Evolutionary conservation across 2,329 filamentous ascomycete genomes (phyloP).

Genomic region (Rhinocladiella similis): DNA sequence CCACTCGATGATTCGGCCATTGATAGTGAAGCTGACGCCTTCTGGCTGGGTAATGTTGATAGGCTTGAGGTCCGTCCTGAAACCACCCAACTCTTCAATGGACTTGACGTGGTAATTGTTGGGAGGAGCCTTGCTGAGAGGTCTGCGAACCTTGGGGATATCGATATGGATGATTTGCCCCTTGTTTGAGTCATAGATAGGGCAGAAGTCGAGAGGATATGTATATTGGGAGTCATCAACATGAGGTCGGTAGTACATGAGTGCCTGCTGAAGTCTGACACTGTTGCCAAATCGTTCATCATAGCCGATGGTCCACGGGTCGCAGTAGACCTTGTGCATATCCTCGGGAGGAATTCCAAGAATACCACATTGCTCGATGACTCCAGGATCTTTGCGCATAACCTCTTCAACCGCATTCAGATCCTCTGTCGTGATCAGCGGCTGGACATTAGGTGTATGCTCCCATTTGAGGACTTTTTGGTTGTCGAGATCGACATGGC

Average conservation of each 20-base stretch:
- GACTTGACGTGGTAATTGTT: slow-evolving; percentile 78
- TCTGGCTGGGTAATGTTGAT: slow-evolving; percentile 86
- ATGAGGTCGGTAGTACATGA: slow-evolving; percentile 93
- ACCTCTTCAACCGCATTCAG: slow-evolving; percentile 76
- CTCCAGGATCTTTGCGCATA: slow-evolving; percentile 74
- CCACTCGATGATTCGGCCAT: slow-evolving; percentile 76
- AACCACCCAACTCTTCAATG: slow-evolving; percentile 73
- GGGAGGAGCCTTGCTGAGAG: slow-evolving; percentile 68
- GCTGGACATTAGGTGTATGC: slow-evolving; percentile 73
- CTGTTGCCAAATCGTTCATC: slow-evolving; percentile 83
- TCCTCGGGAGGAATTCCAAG: slow-evolving; percentile 77
- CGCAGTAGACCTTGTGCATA: slow-evolving; percentile 95
- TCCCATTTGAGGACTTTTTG: slow-evolving; percentile 73
- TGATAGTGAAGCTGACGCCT: slow-evolving; percentile 80
- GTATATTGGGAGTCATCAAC: slow-evolving; percentile 86
- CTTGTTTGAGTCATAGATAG: slow-evolving; percentile 82
- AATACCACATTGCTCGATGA: slow-evolving; percentile 86
- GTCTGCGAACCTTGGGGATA: slow-evolving; percentile 73
- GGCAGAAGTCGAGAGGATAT: slow-evolving; percentile 90
- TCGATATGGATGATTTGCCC: slow-evolving; percentile 80
- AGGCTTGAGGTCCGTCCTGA: slow-evolving; percentile 76
- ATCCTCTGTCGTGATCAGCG: slow-evolving; percentile 91
- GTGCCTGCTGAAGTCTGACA: slow-evolving; percentile 80
- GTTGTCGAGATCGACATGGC: slow-evolving; percentile 70
- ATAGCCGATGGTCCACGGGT: slow-evolving; percentile 94